Evolutionary conservation across 805 yeast genomes (phyloP).

Genomic region (Saturnispora silvae): DNA sequence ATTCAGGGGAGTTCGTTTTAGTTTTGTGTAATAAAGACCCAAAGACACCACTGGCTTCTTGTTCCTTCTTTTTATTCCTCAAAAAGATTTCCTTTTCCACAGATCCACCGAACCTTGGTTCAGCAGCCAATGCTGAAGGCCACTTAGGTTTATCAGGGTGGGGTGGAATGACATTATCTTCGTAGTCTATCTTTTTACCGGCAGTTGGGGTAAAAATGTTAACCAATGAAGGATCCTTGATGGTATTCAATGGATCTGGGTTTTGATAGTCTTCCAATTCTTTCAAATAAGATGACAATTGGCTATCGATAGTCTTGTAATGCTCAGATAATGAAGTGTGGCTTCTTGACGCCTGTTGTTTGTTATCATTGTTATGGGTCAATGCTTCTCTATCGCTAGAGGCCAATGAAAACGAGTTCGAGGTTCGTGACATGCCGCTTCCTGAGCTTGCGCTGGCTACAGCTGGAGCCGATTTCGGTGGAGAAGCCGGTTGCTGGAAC

Average conservation of each 20-base stretch:
- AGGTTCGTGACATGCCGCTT: neutral
- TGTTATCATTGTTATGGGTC: neutral
- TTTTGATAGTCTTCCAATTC: conserved; percentile 16
- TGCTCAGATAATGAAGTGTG: conserved; percentile 14
- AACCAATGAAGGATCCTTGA: conserved; percentile 10
- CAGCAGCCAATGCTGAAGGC: conserved; percentile 36
- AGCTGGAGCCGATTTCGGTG: too few species aligned
- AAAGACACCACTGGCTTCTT: conserved; percentile 16
- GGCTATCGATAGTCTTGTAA: conserved; percentile 31
- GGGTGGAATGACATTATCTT: conserved; percentile 37
- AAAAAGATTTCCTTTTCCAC: conserved; percentile 17
- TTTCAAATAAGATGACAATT: conserved; percentile 35
- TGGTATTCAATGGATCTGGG: conserved; percentile 1
- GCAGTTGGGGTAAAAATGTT: conserved; percentile 18
- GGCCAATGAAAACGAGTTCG: neutral
- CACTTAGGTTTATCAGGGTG: conserved; percentile 38
- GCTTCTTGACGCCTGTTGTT: neutral
- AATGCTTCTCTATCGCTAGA: conserved; percentile 2
- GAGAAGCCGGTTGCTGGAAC: neutral
- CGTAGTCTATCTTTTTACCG: conserved; percentile 23
- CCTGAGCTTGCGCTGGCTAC: neutral
- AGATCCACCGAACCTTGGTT: conserved; percentile 22
- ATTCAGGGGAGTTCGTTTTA: conserved; percentile 16
- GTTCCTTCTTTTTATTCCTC: conserved; percentile 13
- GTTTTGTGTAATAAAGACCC: conserved; percentile 24